Evolutionary conservation across 768 basidiomycete genomes (phyloP).

Genomic region (Psilocybe azurescens): DNA sequence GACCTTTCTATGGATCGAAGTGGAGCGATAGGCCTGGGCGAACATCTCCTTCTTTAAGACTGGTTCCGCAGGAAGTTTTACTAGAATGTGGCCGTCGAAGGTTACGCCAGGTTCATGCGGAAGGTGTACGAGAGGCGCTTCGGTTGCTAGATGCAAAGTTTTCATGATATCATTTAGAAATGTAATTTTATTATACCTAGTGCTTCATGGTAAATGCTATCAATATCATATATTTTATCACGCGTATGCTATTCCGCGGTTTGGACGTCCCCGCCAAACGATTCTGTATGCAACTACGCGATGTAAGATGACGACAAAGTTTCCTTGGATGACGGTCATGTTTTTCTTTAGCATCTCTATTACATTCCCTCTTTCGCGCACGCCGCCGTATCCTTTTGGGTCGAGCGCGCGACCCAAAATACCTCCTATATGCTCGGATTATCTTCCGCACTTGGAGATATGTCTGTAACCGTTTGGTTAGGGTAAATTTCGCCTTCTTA

Average conservation of each 20-base stretch:
- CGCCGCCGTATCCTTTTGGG: not conserved
- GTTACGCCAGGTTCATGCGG: conserved; percentile 71
- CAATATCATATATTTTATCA: not conserved
- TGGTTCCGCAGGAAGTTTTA: conserved; percentile 67
- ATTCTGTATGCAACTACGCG: not conserved
- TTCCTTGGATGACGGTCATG: no score
- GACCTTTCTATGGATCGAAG: conserved; percentile 2
- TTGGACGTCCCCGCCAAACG: not conserved
- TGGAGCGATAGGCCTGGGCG: conserved; percentile 3
- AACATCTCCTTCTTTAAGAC: conserved; percentile 46
- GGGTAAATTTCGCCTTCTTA: conserved; percentile 9
- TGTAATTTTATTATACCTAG: not conserved
- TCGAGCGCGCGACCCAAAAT: conserved; percentile 13
- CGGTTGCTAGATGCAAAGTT: conserved; percentile 74
- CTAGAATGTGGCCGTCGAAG: conserved; percentile 65
- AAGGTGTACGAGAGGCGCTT: conserved; percentile 77
- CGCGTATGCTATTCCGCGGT: not conserved
- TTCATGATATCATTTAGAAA: conserved; percentile 27
- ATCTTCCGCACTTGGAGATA: conserved; percentile 20
- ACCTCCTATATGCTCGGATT: conserved; percentile 18
- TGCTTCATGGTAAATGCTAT: conserved; percentile 1
- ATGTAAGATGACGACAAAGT: no score
- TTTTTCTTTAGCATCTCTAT: no score
- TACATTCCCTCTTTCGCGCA: not conserved
- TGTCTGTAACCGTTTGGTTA: conserved; percentile 12